Evolutionary conservation across 1,284 basidiomycete genomes (phyloP), one percentile per base, ranked within the genome.

Genomic region (Vanrija pseudolonga): DNA sequence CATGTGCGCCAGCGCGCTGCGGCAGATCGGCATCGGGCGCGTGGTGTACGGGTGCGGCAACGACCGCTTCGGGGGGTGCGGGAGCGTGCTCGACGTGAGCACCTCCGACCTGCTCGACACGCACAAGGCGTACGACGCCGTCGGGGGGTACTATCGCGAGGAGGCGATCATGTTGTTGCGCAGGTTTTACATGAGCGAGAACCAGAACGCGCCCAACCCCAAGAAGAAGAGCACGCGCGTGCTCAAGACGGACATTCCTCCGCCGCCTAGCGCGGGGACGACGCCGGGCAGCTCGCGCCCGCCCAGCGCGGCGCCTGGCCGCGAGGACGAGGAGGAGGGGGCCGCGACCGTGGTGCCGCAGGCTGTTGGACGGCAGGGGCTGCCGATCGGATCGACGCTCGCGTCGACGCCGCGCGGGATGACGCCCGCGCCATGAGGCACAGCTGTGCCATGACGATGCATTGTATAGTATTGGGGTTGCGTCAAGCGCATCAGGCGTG

Each of bases 31-130:
- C 7, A 93, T 99, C 68, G 84, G 85, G 54, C 83, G 87, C 55
- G 95, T 98, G 3, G 90, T 87, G 55, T 98, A 91, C 72, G 96
- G 96, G 1, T 96, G 91, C 66, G 89, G 85, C 18, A 98, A 99
- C 73, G 95, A 98, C 65, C 83, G 94, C 51, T 99, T 99, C 65
- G 96, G 96, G 6, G 96, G 96, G 2, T 97, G 93, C 72, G 95
- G 92, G 39, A 95, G 94, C 66, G 94, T 98, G 9, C 78, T 97
- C 41, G 86, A 88, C 23, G 88, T 96, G 9, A 92, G 95, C 69
- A 79, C 83, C 59, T 39, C 48, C 57, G 20, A 32, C n/a, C 49
- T 66, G 28, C 86, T 91, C 69, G 85, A 88, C 23, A 80, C 79
- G 22, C 87, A 93, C 69, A 83, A 86, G 2, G 72, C 84, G 0